phyloP scores from a whole-genome alignment of 805 yeast species.

The Monosporozyma yasuniensis region DNA sequence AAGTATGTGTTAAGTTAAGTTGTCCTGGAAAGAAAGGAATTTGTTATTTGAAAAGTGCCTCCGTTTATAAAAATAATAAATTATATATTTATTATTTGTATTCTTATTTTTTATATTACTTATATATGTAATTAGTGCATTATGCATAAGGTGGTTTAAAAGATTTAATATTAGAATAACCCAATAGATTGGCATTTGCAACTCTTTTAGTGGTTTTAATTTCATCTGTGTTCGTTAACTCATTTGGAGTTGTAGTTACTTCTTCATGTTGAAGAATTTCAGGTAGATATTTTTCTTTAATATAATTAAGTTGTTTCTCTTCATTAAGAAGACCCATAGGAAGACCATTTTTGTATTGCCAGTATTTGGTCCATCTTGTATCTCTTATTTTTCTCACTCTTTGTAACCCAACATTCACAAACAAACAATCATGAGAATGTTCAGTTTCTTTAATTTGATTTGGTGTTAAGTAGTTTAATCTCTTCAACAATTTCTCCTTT shows the following conservation, averaged over 20 bases:
- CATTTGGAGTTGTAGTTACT: conserved; percentile 30
- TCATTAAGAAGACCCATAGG: conserved; percentile 26
- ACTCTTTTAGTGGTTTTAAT: conserved; percentile 35
- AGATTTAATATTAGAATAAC: conserved; percentile 37
- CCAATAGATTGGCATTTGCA: conserved; percentile 43
- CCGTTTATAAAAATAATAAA: no score
- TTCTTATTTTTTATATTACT: background rate
- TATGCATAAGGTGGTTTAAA: conserved; percentile 36
- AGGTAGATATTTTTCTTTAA: conserved; percentile 23
- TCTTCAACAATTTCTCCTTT: conserved; percentile 21
- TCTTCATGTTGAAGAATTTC: conserved; percentile 27
- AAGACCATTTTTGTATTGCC: conserved; percentile 37
- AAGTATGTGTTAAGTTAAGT: no score
- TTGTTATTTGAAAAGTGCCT: no score
- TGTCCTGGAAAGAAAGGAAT: no score
- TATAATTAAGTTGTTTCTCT: conserved; percentile 18
- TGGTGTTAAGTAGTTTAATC: conserved; percentile 27
- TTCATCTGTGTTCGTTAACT: conserved; percentile 35
- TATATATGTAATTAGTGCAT: background rate
- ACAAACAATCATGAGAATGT: conserved; percentile 41
- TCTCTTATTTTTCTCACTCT: conserved; percentile 35
- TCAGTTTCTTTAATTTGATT: conserved; percentile 39
- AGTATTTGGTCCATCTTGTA: conserved; percentile 42
- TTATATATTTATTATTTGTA: background rate
- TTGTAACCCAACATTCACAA: conserved; percentile 37